Evolutionary conservation across 306 rosid species (phyloP).

Genomic region (Castanea crenata): DNA sequence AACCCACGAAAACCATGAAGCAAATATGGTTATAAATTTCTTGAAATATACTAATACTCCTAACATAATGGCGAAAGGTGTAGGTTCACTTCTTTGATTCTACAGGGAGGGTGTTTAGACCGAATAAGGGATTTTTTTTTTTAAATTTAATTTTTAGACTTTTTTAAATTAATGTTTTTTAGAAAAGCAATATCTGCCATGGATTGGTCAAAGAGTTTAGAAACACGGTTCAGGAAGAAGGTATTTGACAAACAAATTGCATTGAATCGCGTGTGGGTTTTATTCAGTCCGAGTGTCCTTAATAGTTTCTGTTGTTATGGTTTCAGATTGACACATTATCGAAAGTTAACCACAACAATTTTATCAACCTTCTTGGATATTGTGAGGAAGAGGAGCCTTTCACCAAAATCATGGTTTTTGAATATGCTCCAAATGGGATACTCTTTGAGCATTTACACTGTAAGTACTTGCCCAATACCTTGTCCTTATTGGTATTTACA

Average conservation of each 20-base stretch:
- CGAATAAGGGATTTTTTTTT: too few species aligned
- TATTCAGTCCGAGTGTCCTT: too few species aligned
- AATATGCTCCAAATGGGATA: constrained; percentile 87
- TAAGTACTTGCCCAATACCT: not conserved
- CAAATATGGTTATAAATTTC: not conserved
- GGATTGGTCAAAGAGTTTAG: constrained; percentile 65
- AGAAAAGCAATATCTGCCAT: constrained; percentile 31
- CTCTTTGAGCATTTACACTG: constrained; percentile 76
- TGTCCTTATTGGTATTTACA: too few species aligned
- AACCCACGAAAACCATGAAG: not conserved
- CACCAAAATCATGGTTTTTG: constrained; percentile 82
- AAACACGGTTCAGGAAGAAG: constrained; percentile 81
- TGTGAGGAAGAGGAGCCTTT: constrained; percentile 93
- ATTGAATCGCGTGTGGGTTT: not conserved
- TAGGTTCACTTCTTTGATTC: too few species aligned
- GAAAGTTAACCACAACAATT: constrained; percentile 84
- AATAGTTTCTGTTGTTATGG: too few species aligned
- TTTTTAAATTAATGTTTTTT: too few species aligned
- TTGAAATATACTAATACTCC: not conserved
- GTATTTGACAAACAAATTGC: constrained; percentile 34
- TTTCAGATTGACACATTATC: constrained; percentile 70
- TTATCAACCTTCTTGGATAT: constrained; percentile 80
- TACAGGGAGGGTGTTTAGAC: too few species aligned
- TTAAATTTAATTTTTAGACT: too few species aligned
- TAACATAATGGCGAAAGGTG: too few species aligned